phyloP scores from a whole-genome alignment of 2,329 filamentous ascomycete genomes.

The Fusarium sublunatum region DNA sequence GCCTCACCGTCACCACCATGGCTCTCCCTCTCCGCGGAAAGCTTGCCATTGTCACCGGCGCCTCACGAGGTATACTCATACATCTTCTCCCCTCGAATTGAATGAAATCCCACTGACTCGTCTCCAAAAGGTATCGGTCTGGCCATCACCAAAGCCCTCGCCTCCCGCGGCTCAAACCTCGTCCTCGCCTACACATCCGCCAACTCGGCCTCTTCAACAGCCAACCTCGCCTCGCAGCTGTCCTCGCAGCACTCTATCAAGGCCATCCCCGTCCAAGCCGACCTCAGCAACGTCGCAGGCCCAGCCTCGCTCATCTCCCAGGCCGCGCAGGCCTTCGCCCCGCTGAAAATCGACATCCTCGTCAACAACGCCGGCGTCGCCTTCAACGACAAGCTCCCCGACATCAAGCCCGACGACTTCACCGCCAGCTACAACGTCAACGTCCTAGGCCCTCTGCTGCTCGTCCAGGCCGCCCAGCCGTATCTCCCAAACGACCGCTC shows the following conservation, averaged over 20 bases:
- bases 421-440: slow-evolving; percentile 78
- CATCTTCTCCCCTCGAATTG: background rate
- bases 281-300: slow-evolving; percentile 40
- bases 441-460: slow-evolving; percentile 79
- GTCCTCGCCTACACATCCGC: slow-evolving; percentile 43
- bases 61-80: slow-evolving; percentile 72
- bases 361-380: slow-evolving; percentile 84
- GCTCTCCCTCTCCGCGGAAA: slow-evolving; percentile 73
- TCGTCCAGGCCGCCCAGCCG: slow-evolving; percentile 76
- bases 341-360: slow-evolving; percentile 67
- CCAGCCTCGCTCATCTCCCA: slow-evolving; percentile 42
- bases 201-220: slow-evolving; percentile 34
- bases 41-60: slow-evolving; percentile 82
- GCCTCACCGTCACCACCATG: slow-evolving; percentile 44
- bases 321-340: slow-evolving; percentile 39
- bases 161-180: slow-evolving; percentile 45
- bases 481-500: slow-evolving; percentile 78
- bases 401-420: slow-evolving; percentile 73
- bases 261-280: slow-evolving; percentile 73
- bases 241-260: slow-evolving; percentile 64
- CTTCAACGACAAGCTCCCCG: slow-evolving; percentile 70
- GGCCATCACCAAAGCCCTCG: slow-evolving; percentile 42
- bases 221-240: slow-evolving; percentile 40
- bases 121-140: slow-evolving; percentile 37
- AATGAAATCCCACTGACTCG: slow-evolving; percentile 7